Evolutionary conservation across 192 early-diverging fungal genomes (phyloP).

Genomic region (Podila horticola): DNA sequence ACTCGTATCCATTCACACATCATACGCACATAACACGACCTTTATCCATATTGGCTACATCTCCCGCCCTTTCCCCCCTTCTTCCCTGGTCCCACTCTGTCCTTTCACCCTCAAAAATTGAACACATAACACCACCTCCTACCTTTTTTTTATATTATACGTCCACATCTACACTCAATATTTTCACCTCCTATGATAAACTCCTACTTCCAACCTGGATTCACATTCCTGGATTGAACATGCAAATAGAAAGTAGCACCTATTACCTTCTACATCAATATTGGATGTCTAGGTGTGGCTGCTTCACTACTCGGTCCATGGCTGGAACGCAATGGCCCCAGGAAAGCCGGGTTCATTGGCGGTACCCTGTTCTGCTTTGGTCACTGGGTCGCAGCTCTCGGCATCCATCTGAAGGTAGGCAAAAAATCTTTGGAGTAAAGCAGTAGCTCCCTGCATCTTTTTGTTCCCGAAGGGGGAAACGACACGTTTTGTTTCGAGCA

Average conservation of each 20-base stretch:
- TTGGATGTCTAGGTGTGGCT: conserved; percentile 67
- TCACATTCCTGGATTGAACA: not conserved
- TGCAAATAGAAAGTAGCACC: conserved; percentile 54
- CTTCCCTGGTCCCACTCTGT: no score
- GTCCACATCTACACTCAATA: no score
- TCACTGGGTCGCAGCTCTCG: conserved; percentile 68
- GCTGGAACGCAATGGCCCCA: conserved; percentile 70
- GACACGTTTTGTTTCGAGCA: no score
- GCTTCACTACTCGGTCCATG: conserved; percentile 68
- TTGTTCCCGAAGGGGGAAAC: no score
- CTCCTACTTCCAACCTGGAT: not conserved
- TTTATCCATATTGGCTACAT: no score
- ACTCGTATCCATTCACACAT: not conserved
- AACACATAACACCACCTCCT: no score
- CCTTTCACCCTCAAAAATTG: no score
- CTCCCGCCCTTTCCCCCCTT: no score
- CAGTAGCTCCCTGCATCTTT: no score
- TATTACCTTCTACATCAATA: conserved; percentile 73
- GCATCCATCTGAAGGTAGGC: conserved; percentile 58
- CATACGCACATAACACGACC: no score
- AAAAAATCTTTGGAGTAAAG: not conserved
- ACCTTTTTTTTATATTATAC: no score
- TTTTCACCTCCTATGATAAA: no score
- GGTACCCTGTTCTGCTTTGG: conserved; percentile 62
- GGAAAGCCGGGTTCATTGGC: conserved; percentile 61